These are phyloP conservation scores for Aspergillus diversus DNA, from an alignment of 495 filamentous ascomycete genomes.

Conservation along the genomic window DNA sequence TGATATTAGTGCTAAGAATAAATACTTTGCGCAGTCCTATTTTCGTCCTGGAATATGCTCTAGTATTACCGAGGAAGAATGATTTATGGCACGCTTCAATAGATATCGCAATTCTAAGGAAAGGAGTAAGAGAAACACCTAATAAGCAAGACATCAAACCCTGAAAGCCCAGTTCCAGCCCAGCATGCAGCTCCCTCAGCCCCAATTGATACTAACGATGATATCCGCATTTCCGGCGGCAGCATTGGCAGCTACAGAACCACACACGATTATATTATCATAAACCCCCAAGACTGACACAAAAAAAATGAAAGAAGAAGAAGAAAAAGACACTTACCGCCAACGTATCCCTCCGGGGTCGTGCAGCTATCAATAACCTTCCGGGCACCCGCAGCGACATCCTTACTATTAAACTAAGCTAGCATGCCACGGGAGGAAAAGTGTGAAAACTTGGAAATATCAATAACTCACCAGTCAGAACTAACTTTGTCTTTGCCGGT, in stretches of 20 bases:
- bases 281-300: no score
- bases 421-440: not conserved
- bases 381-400: slow-evolving; percentile 8
- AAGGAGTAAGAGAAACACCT: not conserved
- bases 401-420: not conserved
- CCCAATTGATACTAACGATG: slow-evolving; percentile 12
- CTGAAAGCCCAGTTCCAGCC: not conserved
- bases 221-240: slow-evolving; percentile 9
- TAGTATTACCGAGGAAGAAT: not conserved
- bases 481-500: not conserved
- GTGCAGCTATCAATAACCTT: slow-evolving; percentile 14
- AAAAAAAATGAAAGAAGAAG: not conserved
- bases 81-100: no score
- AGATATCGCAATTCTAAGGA: no score
- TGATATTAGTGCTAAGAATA: no score
- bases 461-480: slow-evolving; percentile 9
- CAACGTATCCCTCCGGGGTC: slow-evolving; percentile 7
- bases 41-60: slow-evolving; percentile 1
- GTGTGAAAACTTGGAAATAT: not conserved
- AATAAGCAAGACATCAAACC: not conserved
- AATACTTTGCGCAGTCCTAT: no score
- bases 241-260: slow-evolving; percentile 5
- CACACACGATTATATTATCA: not conserved
- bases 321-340: slow-evolving; percentile 5
- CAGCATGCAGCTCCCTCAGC: not conserved